Base-by-base conservation (phyloP, 2,329 filamentous ascomycete species). In the Penicillium italicum region DNA sequence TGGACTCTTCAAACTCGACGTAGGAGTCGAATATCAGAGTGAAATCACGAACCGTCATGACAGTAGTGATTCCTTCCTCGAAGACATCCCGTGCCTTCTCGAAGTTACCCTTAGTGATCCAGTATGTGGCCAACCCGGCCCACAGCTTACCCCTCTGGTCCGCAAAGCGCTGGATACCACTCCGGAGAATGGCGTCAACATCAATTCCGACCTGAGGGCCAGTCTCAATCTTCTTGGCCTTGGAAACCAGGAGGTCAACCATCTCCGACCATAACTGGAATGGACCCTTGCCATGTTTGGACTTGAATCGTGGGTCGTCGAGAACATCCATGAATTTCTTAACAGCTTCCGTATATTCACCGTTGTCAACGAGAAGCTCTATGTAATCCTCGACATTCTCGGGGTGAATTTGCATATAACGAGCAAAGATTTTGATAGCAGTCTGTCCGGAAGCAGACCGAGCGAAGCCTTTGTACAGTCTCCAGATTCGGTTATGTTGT, bases 191-290 rank as follows among this genome's bases (percentile, higher is more conserved):
- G 58, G 85, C 85, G 69, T 97, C 92, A 20, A 96, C 91, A 67
- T 96, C 87, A 65, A 97, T 91, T 31, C 90, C 91, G 16, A 84
- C 84, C 66, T 93, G 89, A 60, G 90, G 84, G 14, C 87, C 86
- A 6, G 90, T 89, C 66, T 94, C 85, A 46, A 99, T 86, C 40
- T 95, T 85, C 65, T 87, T 88, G 4, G 94, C 94, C 72, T 96
- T 91, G 57, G 89, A 89, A 41, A 99, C 95, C 43, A 99, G 80
- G 61, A 97, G 74, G 68, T 99, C 94, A 34, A 97, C 87, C 90
- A 99, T 95, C 72, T 99, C 94, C 61, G 86, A 94, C 94, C 94
- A 99, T 46, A 99, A 82, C 73, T 99, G 91, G 71, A 96, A 99
- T 60, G 93, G 90, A 0, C 94, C 93, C 75, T 96, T 97, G 57